These are phyloP conservation scores for Xylaria sp. DNA, from an alignment of 2,329 filamentous ascomycete genomes.

Conservation along the genomic window DNA sequence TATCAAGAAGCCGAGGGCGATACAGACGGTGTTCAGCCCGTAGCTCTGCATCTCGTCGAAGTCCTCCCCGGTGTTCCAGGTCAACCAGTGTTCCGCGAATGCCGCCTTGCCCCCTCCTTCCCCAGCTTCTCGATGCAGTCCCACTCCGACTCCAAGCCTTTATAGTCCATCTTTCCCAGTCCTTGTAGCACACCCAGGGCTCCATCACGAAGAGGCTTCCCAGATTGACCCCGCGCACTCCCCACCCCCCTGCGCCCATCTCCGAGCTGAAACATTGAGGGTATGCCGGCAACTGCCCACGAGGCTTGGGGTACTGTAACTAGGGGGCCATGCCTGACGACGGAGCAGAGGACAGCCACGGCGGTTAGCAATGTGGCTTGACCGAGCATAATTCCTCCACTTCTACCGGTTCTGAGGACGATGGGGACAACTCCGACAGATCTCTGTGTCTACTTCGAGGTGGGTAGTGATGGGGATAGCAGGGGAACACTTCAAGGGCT, in stretches of 20 bases:
- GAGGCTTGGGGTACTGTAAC: neutral
- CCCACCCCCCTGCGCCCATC: slow-evolving; percentile 27
- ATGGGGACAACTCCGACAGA: too few relatives aligned
- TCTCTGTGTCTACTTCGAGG: too few relatives aligned
- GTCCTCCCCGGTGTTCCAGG: slow-evolving; percentile 53
- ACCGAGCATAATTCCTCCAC: neutral
- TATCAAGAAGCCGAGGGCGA: slow-evolving; percentile 60
- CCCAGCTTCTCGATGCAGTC: slow-evolving; percentile 55
- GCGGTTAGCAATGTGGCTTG: neutral
- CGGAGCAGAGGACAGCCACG: neutral
- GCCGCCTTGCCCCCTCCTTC: slow-evolving; percentile 48
- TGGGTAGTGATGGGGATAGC: too few relatives aligned
- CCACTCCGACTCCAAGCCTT: slow-evolving; percentile 47
- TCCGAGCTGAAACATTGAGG: neutral
- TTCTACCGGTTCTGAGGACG: too few relatives aligned
- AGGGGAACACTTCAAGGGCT: too few relatives aligned
- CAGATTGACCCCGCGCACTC: slow-evolving; percentile 59
- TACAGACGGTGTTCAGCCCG: slow-evolving; percentile 56
- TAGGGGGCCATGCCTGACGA: neutral
- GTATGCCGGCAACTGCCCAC: too few relatives aligned
- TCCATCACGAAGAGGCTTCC: slow-evolving; percentile 56
- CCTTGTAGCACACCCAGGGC: slow-evolving; percentile 53
- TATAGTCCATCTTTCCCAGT: slow-evolving; percentile 54
- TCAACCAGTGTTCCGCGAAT: slow-evolving; percentile 54
- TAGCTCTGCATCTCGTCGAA: slow-evolving; percentile 51